These are phyloP conservation scores for Plicaturopsis crispa DNA, from an alignment of 768 basidiomycete genomes.

Conservation along the genomic window DNA sequence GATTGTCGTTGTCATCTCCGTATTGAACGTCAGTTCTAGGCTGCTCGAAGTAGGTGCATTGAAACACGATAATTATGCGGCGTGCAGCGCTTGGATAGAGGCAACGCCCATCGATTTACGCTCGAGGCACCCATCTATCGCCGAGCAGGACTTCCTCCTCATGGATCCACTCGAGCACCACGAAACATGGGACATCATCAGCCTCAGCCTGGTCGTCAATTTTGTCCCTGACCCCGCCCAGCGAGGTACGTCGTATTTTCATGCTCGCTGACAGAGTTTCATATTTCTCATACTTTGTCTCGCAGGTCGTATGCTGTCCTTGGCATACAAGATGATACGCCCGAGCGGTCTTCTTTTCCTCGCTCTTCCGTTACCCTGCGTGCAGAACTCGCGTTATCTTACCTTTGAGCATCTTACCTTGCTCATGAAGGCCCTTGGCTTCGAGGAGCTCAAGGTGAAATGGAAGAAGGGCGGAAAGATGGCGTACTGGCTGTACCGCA, in stretches of 20 bases:
- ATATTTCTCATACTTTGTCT: constrained; percentile 3
- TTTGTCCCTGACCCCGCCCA: constrained; percentile 73
- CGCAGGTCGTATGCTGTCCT: constrained; percentile 67
- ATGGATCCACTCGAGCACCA: constrained; percentile 44
- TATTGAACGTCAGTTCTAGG: constrained; percentile 32
- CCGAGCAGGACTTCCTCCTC: constrained; percentile 80
- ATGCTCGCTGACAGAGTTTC: not conserved
- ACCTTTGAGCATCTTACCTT: constrained; percentile 46
- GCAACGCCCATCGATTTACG: constrained; percentile 75
- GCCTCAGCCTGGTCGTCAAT: constrained; percentile 85
- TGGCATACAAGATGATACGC: constrained; percentile 50
- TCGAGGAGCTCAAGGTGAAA: constrained; percentile 45
- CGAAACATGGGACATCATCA: constrained; percentile 69
- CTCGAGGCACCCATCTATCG: constrained; percentile 73
- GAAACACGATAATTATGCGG: constrained; percentile 71
- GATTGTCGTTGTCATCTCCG: too few species aligned
- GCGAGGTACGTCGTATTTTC: constrained; percentile 46
- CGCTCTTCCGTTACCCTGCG: constrained; percentile 81
- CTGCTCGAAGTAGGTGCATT: constrained; percentile 87
- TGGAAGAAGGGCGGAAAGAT: constrained; percentile 77
- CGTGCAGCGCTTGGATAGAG: constrained; percentile 64
- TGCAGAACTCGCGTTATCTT: constrained; percentile 80
- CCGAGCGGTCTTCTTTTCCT: constrained; percentile 59
- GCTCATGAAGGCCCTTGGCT: constrained; percentile 61
- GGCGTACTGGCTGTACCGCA: constrained; percentile 80